phyloP scores from a whole-genome alignment of 2,329 filamentous ascomycete genomes.

The Fusarium xylarioides region DNA sequence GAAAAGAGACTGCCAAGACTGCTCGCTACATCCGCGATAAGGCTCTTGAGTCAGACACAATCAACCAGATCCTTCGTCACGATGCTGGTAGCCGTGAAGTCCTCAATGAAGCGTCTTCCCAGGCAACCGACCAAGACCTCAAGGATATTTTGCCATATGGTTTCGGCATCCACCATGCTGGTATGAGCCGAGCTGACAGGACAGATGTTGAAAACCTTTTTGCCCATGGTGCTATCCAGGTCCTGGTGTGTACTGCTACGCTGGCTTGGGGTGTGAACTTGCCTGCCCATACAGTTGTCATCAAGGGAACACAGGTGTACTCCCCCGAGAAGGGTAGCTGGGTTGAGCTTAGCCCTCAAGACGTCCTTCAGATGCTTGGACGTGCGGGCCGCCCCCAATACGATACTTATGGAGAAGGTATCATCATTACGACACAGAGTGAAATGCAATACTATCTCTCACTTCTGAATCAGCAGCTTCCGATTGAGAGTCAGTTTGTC shows the following conservation, averaged over 20 bases:
- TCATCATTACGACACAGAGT: slow-evolving; percentile 94
- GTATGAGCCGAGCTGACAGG: slow-evolving; percentile 95
- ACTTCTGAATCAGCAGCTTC: slow-evolving; percentile 93
- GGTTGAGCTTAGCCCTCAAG: slow-evolving; percentile 97
- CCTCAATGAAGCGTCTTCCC: slow-evolving; percentile 82
- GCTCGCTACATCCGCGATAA: slow-evolving; percentile 96
- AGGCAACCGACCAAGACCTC: slow-evolving; percentile 84
- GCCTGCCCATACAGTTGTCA: slow-evolving; percentile 96
- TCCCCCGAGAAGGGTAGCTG: slow-evolving; percentile 98
- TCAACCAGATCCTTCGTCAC: slow-evolving; percentile 91
- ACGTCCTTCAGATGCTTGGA: slow-evolving; percentile 98
- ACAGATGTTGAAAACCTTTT: slow-evolving; percentile 96
- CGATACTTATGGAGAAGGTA: slow-evolving; percentile 97
- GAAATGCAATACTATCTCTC: slow-evolving; percentile 99
- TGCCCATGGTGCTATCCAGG: slow-evolving; percentile 88
- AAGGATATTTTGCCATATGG: slow-evolving; percentile 96
- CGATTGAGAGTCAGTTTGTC: slow-evolving; percentile 95
- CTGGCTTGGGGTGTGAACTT: slow-evolving; percentile 99
- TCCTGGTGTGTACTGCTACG: slow-evolving; percentile 97
- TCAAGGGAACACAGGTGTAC: slow-evolving; percentile 98
- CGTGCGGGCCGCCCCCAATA: slow-evolving; percentile 96
- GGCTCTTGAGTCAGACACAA: slow-evolving; percentile 95
- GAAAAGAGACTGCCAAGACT: slow-evolving; percentile 98
- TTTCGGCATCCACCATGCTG: slow-evolving; percentile 97
- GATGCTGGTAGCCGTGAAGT: slow-evolving; percentile 93